phyloP scores from a whole-genome alignment of 805 yeast species.

The Suhomyces faveliae region DNA sequence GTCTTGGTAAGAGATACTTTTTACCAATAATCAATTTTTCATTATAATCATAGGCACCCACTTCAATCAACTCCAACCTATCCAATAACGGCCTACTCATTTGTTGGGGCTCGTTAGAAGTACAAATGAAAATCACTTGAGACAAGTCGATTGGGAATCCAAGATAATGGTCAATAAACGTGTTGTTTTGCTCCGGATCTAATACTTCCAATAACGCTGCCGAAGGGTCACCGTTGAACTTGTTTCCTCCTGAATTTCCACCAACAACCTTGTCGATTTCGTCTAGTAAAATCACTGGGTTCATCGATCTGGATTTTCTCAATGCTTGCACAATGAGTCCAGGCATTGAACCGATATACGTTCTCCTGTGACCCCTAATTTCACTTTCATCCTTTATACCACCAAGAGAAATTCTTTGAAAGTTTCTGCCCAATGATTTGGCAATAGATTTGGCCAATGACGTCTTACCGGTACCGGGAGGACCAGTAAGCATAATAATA shows the following conservation, averaged over 20 bases:
- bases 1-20: conserved; percentile 72
- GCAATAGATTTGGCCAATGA: conserved; percentile 84
- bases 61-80: conserved; percentile 77
- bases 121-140: conserved; percentile 77
- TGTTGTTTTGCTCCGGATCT: conserved; percentile 84
- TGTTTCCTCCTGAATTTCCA: conserved; percentile 42
- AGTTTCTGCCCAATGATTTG: conserved; percentile 63
- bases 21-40: conserved; percentile 75
- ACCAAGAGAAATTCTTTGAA: conserved; percentile 80
- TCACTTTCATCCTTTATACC: conserved; percentile 89
- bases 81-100: conserved; percentile 77
- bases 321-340: conserved; percentile 77
- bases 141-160: conserved; percentile 86
- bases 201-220: conserved; percentile 85
- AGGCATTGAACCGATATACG: conserved; percentile 91
- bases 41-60: conserved; percentile 74
- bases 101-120: conserved; percentile 74
- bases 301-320: conserved; percentile 72
- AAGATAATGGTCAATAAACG: conserved; percentile 77
- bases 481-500: conserved; percentile 78
- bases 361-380: conserved; percentile 85
- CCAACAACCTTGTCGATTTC: conserved; percentile 81
- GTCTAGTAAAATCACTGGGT: conserved; percentile 79
- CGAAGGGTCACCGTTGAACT: conserved; percentile 79
- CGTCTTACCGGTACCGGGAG: conserved; percentile 94